These are phyloP conservation scores for Suillus americanus DNA, from an alignment of 768 basidiomycete species.

Conservation along the genomic window DNA sequence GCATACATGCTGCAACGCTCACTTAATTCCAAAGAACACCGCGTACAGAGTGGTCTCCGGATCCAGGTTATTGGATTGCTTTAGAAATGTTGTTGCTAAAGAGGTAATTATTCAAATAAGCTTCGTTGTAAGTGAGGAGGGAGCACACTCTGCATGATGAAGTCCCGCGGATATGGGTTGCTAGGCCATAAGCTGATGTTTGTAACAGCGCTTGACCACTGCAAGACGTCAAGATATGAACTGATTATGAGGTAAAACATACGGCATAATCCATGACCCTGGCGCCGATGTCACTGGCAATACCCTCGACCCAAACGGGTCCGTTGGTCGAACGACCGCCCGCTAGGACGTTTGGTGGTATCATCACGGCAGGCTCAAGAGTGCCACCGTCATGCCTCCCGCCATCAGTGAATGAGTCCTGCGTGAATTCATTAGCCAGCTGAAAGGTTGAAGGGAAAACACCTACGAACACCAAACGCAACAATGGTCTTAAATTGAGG, in stretches of 20 bases:
- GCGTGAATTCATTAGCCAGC: neutral
- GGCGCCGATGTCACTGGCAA: slow-evolving; percentile 40
- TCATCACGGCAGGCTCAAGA: slow-evolving; percentile 40
- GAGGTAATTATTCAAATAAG: neutral
- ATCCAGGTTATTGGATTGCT: slow-evolving; percentile 44
- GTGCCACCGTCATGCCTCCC: slow-evolving; percentile 46
- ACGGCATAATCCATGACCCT: slow-evolving; percentile 53
- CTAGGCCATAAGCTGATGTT: slow-evolving; percentile 52
- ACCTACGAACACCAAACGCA: slow-evolving; percentile 45
- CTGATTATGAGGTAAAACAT: slow-evolving; percentile 11
- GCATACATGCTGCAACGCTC: slow-evolving; percentile 13
- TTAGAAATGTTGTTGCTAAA: slow-evolving; percentile 43
- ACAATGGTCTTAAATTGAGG: slow-evolving; percentile 45
- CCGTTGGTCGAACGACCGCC: slow-evolving; percentile 55
- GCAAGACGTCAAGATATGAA: neutral
- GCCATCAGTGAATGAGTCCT: slow-evolving; percentile 54
- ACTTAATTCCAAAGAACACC: slow-evolving; percentile 59
- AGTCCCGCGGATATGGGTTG: slow-evolving; percentile 46
- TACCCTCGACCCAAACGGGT: slow-evolving; percentile 47
- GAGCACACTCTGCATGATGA: slow-evolving; percentile 43
- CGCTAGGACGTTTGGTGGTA: slow-evolving; percentile 43
- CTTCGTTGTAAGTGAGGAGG: neutral
- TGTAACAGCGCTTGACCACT: slow-evolving; percentile 44
- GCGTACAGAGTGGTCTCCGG: slow-evolving; percentile 49
- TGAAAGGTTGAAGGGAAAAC: neutral